Conservation (phyloP, 305 asterid genomes). For the Solanum chacoense region DNA sequence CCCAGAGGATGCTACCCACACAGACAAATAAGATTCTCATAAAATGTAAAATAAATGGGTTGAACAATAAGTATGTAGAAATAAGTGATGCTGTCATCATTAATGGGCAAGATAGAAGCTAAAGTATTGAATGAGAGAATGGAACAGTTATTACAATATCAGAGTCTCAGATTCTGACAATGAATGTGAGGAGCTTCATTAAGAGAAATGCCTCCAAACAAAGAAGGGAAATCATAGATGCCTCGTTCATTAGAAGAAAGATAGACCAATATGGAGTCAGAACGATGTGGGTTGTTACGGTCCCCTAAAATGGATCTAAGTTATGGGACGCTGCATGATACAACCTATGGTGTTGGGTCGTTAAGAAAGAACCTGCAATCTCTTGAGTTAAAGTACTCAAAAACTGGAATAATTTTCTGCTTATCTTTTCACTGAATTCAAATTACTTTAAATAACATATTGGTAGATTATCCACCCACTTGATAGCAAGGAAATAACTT, state of each 20-base stretch:
- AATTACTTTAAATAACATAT: neutral
- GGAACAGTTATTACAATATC: neutral
- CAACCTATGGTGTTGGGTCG: neutral
- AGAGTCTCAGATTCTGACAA: neutral
- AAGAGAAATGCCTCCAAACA: neutral
- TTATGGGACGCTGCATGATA: neutral
- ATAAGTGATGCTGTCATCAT: neutral
- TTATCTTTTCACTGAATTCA: neutral
- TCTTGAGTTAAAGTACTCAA: neutral
- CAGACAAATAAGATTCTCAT: neutral
- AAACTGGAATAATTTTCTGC: neutral
- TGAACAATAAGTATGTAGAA: neutral
- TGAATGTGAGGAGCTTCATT: neutral
- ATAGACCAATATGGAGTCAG: neutral
- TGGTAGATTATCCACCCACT: neutral
- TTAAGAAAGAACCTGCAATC: neutral
- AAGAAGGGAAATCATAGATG: neutral
- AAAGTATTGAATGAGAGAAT: neutral
- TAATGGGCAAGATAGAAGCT: neutral
- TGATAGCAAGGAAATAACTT: neutral
- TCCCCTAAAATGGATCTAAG: neutral
- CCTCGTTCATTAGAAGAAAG: neutral
- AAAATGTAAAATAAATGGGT: neutral
- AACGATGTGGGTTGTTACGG: neutral
- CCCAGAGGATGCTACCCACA: neutral